A percentile compares a stretch with the other conserved stretches of the same genome.
phyloP scores from a whole-genome alignment of 176 grass and related monocot species.

The Musa troglodytarum region DNA sequence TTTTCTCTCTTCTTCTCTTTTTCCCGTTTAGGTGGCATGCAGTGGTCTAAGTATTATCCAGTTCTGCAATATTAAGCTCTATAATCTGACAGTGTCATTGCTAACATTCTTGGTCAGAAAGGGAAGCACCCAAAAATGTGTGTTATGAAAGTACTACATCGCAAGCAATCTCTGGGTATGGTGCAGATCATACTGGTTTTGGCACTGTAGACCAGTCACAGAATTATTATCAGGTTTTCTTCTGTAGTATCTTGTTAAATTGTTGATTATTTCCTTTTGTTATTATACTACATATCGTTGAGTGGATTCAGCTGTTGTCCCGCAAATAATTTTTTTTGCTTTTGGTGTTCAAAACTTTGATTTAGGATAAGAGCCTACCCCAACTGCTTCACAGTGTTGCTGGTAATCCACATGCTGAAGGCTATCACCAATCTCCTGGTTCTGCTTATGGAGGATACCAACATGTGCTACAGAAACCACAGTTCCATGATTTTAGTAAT shows the following conservation, averaged over 20 bases:
- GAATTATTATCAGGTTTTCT: conserved; percentile 59
- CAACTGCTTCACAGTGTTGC: background rate
- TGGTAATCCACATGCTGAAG: background rate
- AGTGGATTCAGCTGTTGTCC: too few species aligned
- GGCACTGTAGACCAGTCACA: conserved; percentile 26
- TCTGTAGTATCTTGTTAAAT: background rate
- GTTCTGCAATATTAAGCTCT: background rate
- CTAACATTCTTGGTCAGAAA: conserved; percentile 34
- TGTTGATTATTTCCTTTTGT: background rate
- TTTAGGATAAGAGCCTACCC: background rate
- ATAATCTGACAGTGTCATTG: background rate
- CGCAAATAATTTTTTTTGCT: background rate
- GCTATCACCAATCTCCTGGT: conserved; percentile 7
- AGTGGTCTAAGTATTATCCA: background rate
- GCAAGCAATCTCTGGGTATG: conserved; percentile 24
- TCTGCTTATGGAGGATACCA: conserved; percentile 11
- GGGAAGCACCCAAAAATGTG: conserved; percentile 28
- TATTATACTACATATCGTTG: background rate
- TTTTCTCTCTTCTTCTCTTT: background rate
- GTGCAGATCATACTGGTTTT: conserved; percentile 27
- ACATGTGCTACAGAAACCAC: conserved; percentile 13
- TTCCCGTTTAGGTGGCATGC: background rate
- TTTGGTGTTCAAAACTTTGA: background rate
- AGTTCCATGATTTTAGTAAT: conserved; percentile 34
- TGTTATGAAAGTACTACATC: conserved; percentile 16